phyloP scores from a whole-genome alignment of 1,284 basidiomycete species.

The Austroboletus niveus region DNA sequence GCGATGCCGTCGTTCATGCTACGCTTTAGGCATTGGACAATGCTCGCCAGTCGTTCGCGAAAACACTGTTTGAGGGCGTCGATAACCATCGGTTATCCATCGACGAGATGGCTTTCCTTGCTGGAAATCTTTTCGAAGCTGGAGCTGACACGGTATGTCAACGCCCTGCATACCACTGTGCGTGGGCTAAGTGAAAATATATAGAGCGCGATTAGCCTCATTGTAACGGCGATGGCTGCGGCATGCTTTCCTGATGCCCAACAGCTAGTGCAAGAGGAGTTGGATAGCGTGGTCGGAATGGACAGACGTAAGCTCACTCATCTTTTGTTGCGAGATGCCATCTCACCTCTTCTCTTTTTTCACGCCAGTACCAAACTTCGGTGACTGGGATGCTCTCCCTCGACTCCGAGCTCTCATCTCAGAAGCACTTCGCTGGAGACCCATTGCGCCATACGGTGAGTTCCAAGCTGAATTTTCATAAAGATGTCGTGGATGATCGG shows the following conservation, averaged over 20 bases:
- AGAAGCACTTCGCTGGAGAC: slow-evolving; percentile 65
- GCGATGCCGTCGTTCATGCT: too few relatives aligned
- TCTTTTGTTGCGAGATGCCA: background rate
- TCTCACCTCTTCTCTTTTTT: background rate
- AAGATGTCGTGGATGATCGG: background rate
- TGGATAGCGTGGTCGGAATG: slow-evolving; percentile 41
- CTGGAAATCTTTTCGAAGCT: slow-evolving; percentile 64
- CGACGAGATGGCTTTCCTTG: slow-evolving; percentile 58
- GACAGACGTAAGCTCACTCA: slow-evolving; percentile 41
- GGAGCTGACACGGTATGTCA: slow-evolving; percentile 54
- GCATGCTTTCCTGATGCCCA: slow-evolving; percentile 59
- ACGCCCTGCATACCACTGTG: too few relatives aligned
- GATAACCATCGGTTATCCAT: slow-evolving; percentile 47
- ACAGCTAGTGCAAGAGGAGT: slow-evolving; percentile 43
- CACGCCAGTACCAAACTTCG: slow-evolving; percentile 40
- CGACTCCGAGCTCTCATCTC: slow-evolving; percentile 60
- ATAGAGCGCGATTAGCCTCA: slow-evolving; percentile 57
- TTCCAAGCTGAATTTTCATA: background rate
- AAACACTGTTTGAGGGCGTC: slow-evolving; percentile 54
- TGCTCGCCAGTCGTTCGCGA: slow-evolving; percentile 48
- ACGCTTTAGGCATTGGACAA: slow-evolving; percentile 30
- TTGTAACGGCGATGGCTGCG: slow-evolving; percentile 59
- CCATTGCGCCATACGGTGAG: slow-evolving; percentile 50
- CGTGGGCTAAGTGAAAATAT: background rate
- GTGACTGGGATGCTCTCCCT: slow-evolving; percentile 50